These are phyloP conservation scores for Erythrophleum fordii DNA, from an alignment of 306 rosid genomes.

Conservation along the genomic window DNA sequence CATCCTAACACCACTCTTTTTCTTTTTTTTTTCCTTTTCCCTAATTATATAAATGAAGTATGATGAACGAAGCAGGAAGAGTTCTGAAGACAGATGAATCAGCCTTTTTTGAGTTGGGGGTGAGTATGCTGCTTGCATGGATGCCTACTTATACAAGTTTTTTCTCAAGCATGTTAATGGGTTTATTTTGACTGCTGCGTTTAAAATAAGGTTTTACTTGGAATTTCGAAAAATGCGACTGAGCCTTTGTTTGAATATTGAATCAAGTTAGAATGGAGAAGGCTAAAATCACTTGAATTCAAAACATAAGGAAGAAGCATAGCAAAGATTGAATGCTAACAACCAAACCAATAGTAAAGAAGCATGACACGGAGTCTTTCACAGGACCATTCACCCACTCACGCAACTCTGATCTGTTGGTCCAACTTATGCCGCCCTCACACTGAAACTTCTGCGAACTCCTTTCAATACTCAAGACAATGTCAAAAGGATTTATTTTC, in stretches of 20 bases:
- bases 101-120: no score
- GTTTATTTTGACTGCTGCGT: not conserved
- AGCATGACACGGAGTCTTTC: not conserved
- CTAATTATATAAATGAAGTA: no score
- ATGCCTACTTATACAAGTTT: not conserved
- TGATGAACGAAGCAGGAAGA: no score
- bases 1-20: no score
- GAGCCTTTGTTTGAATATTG: not conserved
- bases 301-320: not conserved
- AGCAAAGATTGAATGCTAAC: not conserved
- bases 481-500: not conserved
- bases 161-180: not conserved
- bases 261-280: not conserved
- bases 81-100: no score
- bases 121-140: not conserved
- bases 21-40: no score
- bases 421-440: not conserved
- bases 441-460: not conserved
- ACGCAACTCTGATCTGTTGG: not conserved
- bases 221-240: slow-evolving; percentile 35
- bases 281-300: not conserved
- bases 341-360: not conserved
- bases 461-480: not conserved
- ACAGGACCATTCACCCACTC: not conserved
- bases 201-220: slow-evolving; percentile 6